Conservation (phyloP, 805 yeast genomes). For the Maudiozyma bulderi region DNA sequence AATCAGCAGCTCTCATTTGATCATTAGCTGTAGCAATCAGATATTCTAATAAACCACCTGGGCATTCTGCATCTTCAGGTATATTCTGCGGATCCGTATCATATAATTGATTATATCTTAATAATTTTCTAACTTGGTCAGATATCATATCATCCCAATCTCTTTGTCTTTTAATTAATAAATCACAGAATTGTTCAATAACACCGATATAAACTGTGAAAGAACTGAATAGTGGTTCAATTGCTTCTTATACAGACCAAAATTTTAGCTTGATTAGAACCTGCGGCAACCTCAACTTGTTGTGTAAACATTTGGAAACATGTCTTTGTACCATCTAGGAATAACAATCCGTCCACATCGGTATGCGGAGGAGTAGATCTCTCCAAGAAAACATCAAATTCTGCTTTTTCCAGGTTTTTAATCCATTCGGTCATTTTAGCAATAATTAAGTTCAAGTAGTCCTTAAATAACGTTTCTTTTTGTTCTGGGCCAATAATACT, state of each 20-base stretch:
- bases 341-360: slow-evolving; percentile 54
- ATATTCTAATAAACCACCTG: slow-evolving; percentile 76
- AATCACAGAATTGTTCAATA: slow-evolving; percentile 55
- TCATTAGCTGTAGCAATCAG: slow-evolving; percentile 78
- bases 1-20: slow-evolving; percentile 62
- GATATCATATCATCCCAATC: slow-evolving; percentile 52
- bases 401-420: slow-evolving; percentile 54
- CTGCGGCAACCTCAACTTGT: slow-evolving; percentile 81
- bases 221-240: too few species aligned
- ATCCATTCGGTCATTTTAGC: slow-evolving; percentile 82
- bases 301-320: slow-evolving; percentile 80
- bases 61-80: slow-evolving; percentile 36
- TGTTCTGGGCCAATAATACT: slow-evolving; percentile 62
- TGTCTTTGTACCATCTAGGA: slow-evolving; percentile 68
- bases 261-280: slow-evolving; percentile 71
- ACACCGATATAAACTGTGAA: too few species aligned
- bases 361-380: slow-evolving; percentile 67
- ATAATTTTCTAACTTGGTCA: slow-evolving; percentile 37
- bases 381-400: slow-evolving; percentile 50
- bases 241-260: too few species aligned
- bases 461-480: slow-evolving; percentile 64
- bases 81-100: slow-evolving; percentile 28
- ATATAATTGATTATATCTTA: slow-evolving; percentile 27
- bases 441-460: slow-evolving; percentile 63
- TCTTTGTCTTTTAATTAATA: slow-evolving; percentile 51